Evolutionary conservation across 108 stramenopile species (phyloP).

Genomic region (Asterionellopsis glacialis): DNA sequence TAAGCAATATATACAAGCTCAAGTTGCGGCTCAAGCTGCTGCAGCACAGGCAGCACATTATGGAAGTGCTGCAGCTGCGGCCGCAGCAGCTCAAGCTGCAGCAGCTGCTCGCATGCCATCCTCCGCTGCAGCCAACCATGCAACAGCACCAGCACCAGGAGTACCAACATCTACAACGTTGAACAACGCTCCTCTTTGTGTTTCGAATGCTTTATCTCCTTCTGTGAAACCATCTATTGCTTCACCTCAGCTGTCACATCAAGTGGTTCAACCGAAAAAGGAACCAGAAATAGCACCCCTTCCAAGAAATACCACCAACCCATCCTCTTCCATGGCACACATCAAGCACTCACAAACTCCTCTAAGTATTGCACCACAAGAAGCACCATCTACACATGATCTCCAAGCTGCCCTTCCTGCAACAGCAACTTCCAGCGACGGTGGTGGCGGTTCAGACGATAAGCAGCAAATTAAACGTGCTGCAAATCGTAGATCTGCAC

Average conservation of each 20-base stretch:
- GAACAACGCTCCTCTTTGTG: constrained; percentile 7
- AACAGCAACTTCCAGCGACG: neutral
- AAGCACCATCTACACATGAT: neutral
- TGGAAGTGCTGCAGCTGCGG: constrained; percentile 10
- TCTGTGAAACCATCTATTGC: no score
- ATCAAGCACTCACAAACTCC: neutral
- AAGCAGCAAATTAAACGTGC: constrained; percentile 77
- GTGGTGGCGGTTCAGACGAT: constrained; percentile 23
- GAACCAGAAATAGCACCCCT: neutral
- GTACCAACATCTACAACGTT: neutral
- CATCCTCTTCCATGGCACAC: neutral
- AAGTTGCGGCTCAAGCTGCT: neutral
- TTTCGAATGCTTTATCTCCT: no score
- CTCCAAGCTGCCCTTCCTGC: no score
- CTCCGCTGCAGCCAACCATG: neutral
- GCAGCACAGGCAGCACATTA: neutral
- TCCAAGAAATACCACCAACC: neutral
- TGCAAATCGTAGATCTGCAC: constrained; percentile 86
- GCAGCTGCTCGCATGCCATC: constrained; percentile 1
- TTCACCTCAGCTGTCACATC: no score
- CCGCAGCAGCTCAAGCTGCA: constrained; percentile 2
- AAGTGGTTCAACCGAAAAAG: no score
- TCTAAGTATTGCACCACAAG: neutral
- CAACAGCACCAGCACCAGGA: constrained; percentile 5
- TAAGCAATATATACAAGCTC: constrained; percentile 18